A percentile compares a stretch with the other conserved stretches of the same genome.
Conservation (phyloP, 139 green algal species). For the Chloropicon primus region DNA sequence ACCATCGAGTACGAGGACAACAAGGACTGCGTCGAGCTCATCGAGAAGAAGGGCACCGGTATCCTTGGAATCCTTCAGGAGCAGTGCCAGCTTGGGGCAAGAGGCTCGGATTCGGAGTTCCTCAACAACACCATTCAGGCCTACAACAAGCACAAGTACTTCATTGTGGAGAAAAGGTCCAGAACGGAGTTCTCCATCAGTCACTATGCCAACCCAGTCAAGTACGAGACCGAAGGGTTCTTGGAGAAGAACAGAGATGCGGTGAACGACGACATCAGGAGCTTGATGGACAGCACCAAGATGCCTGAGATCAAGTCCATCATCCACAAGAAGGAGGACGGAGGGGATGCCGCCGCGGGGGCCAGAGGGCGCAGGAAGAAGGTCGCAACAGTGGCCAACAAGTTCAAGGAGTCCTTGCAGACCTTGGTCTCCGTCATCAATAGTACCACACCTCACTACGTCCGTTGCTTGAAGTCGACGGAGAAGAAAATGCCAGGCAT, state of each 20-base stretch:
- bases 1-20: neutral
- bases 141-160: neutral
- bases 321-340: neutral
- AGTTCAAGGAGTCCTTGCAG: neutral
- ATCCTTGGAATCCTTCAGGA: slow-evolving; percentile 4
- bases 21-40: slow-evolving; percentile 1
- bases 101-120: neutral
- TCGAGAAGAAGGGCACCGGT: neutral
- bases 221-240: slow-evolving; percentile 7
- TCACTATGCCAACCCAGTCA: slow-evolving; percentile 3
- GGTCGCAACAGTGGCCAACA: neutral
- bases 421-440: neutral
- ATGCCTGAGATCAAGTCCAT: neutral
- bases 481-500: neutral
- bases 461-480: neutral
- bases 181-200: neutral
- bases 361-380: neutral
- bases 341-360: too few relatives aligned
- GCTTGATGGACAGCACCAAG: neutral
- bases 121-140: neutral
- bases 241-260: slow-evolving; percentile 4
- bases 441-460: neutral
- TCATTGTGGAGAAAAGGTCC: neutral
- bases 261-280: slow-evolving; percentile 3
- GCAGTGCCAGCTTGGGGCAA: slow-evolving; percentile 1